Evolutionary conservation across 345 rosid species (phyloP).

Genomic region (Combretum micranthum): DNA sequence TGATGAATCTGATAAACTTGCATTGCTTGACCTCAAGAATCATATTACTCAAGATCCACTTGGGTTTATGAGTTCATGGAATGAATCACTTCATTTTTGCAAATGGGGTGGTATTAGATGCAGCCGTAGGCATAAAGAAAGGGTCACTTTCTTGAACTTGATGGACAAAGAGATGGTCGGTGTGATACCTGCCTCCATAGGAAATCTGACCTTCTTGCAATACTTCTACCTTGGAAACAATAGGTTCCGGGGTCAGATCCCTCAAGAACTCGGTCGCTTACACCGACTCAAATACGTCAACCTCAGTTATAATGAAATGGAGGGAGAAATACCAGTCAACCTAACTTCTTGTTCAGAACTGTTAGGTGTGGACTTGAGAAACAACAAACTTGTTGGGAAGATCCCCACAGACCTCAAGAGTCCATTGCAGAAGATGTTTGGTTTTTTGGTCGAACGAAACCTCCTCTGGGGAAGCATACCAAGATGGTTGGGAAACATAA

Average conservation of each 20-base stretch:
- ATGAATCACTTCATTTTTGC: slow-evolving; percentile 11
- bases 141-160: slow-evolving; percentile 7
- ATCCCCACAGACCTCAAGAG: slow-evolving; percentile 2
- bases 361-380: neutral
- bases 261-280: slow-evolving; percentile 6
- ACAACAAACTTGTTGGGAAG: slow-evolving; percentile 3
- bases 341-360: slow-evolving; percentile 11
- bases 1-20: slow-evolving; percentile 5
- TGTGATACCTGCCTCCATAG: slow-evolving; percentile 11
- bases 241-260: slow-evolving; percentile 3
- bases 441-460: neutral
- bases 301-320: slow-evolving; percentile 3
- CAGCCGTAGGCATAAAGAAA: slow-evolving; percentile 7
- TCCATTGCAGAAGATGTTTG: neutral
- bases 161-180: neutral
- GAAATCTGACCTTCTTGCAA: slow-evolving; percentile 19
- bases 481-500: slow-evolving; percentile 10
- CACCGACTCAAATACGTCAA: neutral
- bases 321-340: slow-evolving; percentile 3
- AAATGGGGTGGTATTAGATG: slow-evolving; percentile 15
- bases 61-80: slow-evolving; percentile 12
- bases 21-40: slow-evolving; percentile 7
- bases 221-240: slow-evolving; percentile 1
- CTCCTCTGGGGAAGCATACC: slow-evolving; percentile 11
- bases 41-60: slow-evolving; percentile 4